Evolutionary conservation across 1,284 basidiomycete genomes (phyloP).

Genomic region (Ceratobasidium theobromae): DNA sequence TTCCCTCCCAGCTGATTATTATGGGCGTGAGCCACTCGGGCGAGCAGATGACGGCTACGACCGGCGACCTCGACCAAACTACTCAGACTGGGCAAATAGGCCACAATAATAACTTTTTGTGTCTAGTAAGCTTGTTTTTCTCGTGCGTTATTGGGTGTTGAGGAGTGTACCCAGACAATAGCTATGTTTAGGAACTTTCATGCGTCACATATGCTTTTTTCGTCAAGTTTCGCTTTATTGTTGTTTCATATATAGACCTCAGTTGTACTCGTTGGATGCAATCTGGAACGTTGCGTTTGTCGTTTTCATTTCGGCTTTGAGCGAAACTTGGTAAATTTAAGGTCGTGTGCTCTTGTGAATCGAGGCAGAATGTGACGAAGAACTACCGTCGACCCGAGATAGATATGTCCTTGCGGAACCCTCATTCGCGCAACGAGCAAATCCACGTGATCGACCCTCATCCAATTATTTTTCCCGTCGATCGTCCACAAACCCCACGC

Average conservation of each 20-base stretch:
- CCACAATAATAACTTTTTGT: not conserved
- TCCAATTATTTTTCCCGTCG: constrained; percentile 24
- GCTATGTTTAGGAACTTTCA: no score
- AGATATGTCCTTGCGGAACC: no score
- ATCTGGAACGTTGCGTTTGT: not conserved
- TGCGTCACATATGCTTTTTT: no score
- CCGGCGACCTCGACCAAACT: constrained; percentile 4
- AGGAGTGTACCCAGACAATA: no score
- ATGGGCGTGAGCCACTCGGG: constrained; percentile 1
- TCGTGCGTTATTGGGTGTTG: no score
- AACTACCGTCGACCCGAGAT: no score
- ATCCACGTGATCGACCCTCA: constrained; percentile 12
- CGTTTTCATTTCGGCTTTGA: not conserved
- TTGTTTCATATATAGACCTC: not conserved
- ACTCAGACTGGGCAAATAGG: not conserved
- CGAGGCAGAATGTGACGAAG: not conserved
- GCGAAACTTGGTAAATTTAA: no score
- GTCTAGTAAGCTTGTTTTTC: not conserved
- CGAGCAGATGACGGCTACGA: constrained; percentile 9
- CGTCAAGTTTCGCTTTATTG: not conserved
- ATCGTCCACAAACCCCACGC: constrained; percentile 7
- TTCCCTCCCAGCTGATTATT: not conserved
- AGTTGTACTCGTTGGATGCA: not conserved
- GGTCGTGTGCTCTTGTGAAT: no score
- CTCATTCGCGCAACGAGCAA: no score